Percentiles rank a stretch among this genome's conserved stretches.
These are phyloP conservation scores for Yamadazyma membranifaciens DNA, from an alignment of 1,139 yeast genomes.

Conservation along the genomic window DNA sequence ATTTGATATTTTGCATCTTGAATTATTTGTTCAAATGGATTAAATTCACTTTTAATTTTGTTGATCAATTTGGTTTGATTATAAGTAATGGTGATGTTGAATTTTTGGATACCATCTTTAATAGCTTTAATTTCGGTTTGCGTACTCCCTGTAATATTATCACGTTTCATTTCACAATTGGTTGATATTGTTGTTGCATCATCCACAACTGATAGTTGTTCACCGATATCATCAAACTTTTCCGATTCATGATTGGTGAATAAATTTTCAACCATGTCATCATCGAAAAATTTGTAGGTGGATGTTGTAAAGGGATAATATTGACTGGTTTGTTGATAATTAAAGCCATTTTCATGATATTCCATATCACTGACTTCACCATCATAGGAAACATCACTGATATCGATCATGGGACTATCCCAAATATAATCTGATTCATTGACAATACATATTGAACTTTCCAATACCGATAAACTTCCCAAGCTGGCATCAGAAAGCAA, in stretches of 20 bases:
- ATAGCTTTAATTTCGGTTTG: no score
- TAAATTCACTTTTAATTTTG: not conserved
- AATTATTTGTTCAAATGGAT: conserved; percentile 3
- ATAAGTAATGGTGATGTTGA: conserved; percentile 2
- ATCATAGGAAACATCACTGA: not conserved
- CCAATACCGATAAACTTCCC: no score
- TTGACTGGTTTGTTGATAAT: no score
- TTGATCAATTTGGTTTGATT: conserved; percentile 3
- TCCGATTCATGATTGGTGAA: not conserved
- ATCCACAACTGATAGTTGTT: no score
- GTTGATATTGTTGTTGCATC: no score
- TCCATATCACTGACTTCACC: not conserved
- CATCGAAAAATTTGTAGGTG: no score
- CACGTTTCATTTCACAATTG: no score
- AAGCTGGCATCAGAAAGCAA: not conserved
- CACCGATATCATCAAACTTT: not conserved
- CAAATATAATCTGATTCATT: not conserved
- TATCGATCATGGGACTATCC: not conserved
- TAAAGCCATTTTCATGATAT: no score
- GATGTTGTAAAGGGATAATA: no score
- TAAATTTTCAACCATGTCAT: no score
- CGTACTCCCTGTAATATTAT: no score
- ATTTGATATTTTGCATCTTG: not conserved
- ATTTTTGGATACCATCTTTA: not conserved
- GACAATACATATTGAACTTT: not conserved